Conservation (phyloP, 2,329 filamentous ascomycete genomes). For the Stemphylium beticola region DNA sequence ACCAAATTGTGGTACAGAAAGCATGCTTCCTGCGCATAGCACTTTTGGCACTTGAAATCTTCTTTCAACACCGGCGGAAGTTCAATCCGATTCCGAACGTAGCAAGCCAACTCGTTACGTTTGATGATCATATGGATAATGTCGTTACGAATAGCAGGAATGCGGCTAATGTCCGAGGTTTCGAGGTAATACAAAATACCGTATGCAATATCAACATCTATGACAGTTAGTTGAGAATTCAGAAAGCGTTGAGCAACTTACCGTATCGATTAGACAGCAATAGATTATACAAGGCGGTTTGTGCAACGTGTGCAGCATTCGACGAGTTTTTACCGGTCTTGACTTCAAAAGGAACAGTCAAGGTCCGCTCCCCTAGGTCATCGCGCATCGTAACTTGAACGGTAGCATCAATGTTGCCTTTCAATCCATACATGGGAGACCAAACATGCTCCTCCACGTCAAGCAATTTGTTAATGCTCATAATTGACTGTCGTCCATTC, state of each 20-base stretch:
- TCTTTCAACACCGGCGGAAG: slow-evolving; percentile 87
- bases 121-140: slow-evolving; percentile 97
- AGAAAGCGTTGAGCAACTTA: slow-evolving; percentile 37
- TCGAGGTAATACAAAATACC: slow-evolving; percentile 97
- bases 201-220: slow-evolving; percentile 85
- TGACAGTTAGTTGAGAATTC: slow-evolving; percentile 17
- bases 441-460: slow-evolving; percentile 98
- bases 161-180: slow-evolving; percentile 81
- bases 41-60: slow-evolving; percentile 80
- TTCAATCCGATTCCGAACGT: slow-evolving; percentile 79
- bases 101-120: slow-evolving; percentile 86
- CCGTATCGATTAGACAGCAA: slow-evolving; percentile 89
- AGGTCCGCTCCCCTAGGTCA: slow-evolving; percentile 66
- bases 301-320: slow-evolving; percentile 83
- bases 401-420: slow-evolving; percentile 97
- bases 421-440: slow-evolving; percentile 96
- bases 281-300: slow-evolving; percentile 93
- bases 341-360: slow-evolving; percentile 92
- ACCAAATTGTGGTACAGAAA: slow-evolving; percentile 93
- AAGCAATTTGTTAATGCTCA: slow-evolving; percentile 91
- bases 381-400: slow-evolving; percentile 86
- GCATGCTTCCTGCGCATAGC: slow-evolving; percentile 89
- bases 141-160: slow-evolving; percentile 85
- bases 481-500: slow-evolving; percentile 74
- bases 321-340: slow-evolving; percentile 87